Base-by-base conservation (phyloP, 257 asterid species). In the Orobanche coerulescens region DNA sequence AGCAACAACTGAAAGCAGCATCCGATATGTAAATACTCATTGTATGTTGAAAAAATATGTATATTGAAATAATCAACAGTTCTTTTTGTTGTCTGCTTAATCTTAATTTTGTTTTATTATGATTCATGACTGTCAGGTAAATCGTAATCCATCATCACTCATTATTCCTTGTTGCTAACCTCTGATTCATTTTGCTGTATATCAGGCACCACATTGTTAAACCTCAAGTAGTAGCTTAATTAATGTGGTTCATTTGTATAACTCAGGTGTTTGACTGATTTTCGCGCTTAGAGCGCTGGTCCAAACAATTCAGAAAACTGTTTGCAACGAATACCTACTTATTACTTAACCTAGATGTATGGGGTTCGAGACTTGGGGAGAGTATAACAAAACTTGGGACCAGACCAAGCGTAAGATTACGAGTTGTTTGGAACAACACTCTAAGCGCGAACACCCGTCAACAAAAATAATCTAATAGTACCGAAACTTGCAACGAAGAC, bases 1-100 rank as follows among this genome's bases (percentile, higher is more conserved):
- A 80, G 53, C 94, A 77, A 49, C 91, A 82, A 64, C 39, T 71
- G 68, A 80, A 83, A 81, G 58, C 87, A 66, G 72, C 75, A 18
- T 14, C 76, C 19, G 96, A 88, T 64, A 43, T 78, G 71, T 88
- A 74, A 82, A 71, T 64, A 58, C 66, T 59, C 60, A 33, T 65
- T 56, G n/a, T 39, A n/a, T 43, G n/a, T 43, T 1, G 15, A 13
- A 3, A 43, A 4, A 15, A 13, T 43, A 3, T 43, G 6, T 16
- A n/a, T 13, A 5, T 16, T 4, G n/a, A 10, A 14, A 43, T n/a
- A 43, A 43, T n/a, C 5, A 43, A 16, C 5, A 9, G 10, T 33
- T 34, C 44, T 37, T 37, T 37, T 10, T 37, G 11, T 39, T 10
- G 10, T 47, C 24, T 30, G 31, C 57, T 37, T 50, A 50, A 11